Evolutionary conservation across 2,329 filamentous ascomycete species (phyloP).

Genomic region (Phaeosphaeria sp.): DNA sequence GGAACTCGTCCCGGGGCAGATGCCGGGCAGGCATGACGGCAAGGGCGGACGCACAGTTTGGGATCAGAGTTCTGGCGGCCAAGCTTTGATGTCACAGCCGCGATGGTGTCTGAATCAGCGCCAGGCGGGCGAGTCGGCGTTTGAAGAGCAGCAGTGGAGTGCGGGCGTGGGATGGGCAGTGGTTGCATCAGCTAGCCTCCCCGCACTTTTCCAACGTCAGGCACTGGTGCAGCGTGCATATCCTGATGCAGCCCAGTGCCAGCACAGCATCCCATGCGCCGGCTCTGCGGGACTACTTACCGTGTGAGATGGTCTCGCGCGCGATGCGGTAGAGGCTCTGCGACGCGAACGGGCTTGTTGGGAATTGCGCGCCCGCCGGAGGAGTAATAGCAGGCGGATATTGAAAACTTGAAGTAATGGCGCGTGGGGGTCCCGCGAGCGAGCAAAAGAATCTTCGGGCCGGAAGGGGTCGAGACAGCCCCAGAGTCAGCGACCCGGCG

Average conservation of each 20-base stretch:
- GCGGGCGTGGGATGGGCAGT: conserved; percentile 42
- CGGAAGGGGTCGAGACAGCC: conserved; percentile 11
- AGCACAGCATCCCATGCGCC: conserved; percentile 12
- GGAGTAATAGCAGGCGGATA: background rate
- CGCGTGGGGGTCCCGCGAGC: conserved; percentile 44
- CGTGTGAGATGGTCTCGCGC: background rate
- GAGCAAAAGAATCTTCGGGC: conserved; percentile 14
- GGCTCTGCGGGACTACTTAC: conserved; percentile 1
- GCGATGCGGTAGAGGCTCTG: conserved; percentile 7
- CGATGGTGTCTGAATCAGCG: conserved; percentile 30
- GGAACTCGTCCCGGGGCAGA: conserved; percentile 31
- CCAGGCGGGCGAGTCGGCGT: conserved; percentile 40
- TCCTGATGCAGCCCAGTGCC: conserved; percentile 26
- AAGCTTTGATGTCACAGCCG: conserved; percentile 43
- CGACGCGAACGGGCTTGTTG: conserved; percentile 1
- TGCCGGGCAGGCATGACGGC: conserved; percentile 42
- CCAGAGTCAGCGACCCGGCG: conserved; percentile 3
- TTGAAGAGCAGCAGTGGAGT: conserved; percentile 40
- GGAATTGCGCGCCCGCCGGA: background rate
- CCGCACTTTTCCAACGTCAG: conserved; percentile 41
- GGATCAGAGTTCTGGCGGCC: conserved; percentile 31
- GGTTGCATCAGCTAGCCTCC: conserved; percentile 31
- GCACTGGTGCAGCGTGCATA: conserved; percentile 34
- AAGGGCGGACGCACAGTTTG: conserved; percentile 40
- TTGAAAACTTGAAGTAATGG: conserved; percentile 41